phyloP scores from a whole-genome alignment of 1,284 basidiomycete species.

The Vanrija sp. region DNA sequence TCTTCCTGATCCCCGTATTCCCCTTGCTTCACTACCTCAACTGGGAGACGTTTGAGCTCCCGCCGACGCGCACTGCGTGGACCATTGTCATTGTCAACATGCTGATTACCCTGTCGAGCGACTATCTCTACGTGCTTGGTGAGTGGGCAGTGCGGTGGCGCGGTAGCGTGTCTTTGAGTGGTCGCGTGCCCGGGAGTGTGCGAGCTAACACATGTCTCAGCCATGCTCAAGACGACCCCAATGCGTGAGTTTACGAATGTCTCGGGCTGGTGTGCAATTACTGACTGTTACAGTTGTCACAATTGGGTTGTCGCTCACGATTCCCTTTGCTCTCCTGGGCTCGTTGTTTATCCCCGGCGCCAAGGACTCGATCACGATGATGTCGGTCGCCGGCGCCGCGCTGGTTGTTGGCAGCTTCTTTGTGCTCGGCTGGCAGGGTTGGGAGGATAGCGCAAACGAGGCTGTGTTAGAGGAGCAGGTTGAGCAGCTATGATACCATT shows the following conservation, averaged over 20 bases:
- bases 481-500: too few relatives aligned
- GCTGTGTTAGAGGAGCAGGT: too few relatives aligned
- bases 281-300: constrained; percentile 63
- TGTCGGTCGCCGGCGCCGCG: constrained; percentile 58
- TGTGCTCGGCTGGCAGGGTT: constrained; percentile 45
- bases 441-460: constrained; percentile 20
- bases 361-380: constrained; percentile 52
- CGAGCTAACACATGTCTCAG: constrained; percentile 43
- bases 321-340: constrained; percentile 53
- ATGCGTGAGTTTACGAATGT: constrained; percentile 47
- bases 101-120: constrained; percentile 76
- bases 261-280: not conserved
- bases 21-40: constrained; percentile 72
- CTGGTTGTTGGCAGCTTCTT: constrained; percentile 57
- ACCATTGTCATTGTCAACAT: constrained; percentile 75
- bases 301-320: constrained; percentile 90
- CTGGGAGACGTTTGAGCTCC: constrained; percentile 72
- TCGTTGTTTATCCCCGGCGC: constrained; percentile 38
- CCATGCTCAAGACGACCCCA: constrained; percentile 96
- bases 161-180: not conserved
- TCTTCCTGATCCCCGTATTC: constrained; percentile 76
- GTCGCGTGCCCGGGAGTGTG: constrained; percentile 9
- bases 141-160: constrained; percentile 9
- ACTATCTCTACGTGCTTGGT: constrained; percentile 71
- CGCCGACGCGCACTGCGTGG: constrained; percentile 60